A percentile compares a stretch with the other conserved stretches of the same genome.
These are phyloP conservation scores for Lyophyllum decastes DNA, from an alignment of 768 basidiomycete species.

Conservation along the genomic window DNA sequence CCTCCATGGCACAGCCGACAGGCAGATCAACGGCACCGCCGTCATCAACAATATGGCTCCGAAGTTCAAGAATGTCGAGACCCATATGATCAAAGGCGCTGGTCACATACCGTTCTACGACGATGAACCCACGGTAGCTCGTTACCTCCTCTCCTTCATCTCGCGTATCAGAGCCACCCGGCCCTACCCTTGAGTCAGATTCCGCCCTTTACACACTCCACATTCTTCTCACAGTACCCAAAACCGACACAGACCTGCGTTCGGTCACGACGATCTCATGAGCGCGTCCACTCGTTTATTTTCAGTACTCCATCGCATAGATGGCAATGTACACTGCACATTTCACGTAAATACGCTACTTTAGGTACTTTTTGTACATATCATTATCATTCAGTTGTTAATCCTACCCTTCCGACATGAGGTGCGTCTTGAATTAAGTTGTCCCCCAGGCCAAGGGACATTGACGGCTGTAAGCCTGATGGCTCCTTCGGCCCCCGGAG, in stretches of 20 bases:
- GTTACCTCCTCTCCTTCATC: not conserved
- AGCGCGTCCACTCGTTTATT: not conserved
- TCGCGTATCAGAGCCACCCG: not conserved
- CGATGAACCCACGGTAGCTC: not conserved
- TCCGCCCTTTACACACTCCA: not conserved
- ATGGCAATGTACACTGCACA: not conserved
- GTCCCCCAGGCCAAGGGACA: no score
- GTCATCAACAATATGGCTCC: constrained; percentile 26
- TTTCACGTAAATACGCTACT: not conserved
- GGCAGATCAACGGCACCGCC: constrained; percentile 25
- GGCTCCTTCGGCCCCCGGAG: no score
- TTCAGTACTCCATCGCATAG: not conserved
- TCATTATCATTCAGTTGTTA: not conserved
- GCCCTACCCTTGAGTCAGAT: not conserved
- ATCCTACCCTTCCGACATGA: not conserved
- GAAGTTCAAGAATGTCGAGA: constrained; percentile 34
- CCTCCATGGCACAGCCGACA: constrained; percentile 26
- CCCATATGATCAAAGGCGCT: constrained; percentile 24
- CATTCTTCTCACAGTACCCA: not conserved
- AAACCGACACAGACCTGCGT: not conserved
- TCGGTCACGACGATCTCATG: not conserved
- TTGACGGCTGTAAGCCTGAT: no score
- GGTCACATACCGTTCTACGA: constrained; percentile 36
- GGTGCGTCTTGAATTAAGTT: not conserved
- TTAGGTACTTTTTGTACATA: not conserved